Percentiles rank a stretch among this genome's conserved stretches.
Conservation (phyloP, 805 yeast species). For the Starmerella kuoi region DNA sequence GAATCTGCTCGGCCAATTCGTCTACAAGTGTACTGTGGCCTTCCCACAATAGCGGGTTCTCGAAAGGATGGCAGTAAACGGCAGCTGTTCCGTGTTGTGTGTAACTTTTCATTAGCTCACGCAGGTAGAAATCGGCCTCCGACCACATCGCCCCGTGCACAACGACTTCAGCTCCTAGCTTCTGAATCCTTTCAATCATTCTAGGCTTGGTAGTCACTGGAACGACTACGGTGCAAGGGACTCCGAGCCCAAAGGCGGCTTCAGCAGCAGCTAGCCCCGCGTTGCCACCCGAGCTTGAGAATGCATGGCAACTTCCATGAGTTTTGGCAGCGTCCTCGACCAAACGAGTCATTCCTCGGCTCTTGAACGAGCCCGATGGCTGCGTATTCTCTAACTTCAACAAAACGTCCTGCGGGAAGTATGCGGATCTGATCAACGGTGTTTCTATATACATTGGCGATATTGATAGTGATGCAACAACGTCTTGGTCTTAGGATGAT, state of each 20-base stretch:
- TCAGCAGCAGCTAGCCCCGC: conserved; percentile 95
- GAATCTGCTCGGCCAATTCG: conserved; percentile 72
- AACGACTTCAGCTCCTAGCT: conserved; percentile 41
- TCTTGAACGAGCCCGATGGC: conserved; percentile 87
- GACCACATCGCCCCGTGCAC: conserved; percentile 61
- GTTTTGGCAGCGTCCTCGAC: conserved; percentile 32
- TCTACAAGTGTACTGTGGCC: conserved; percentile 91
- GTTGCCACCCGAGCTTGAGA: conserved; percentile 73
- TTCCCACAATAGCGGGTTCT: conserved; percentile 84
- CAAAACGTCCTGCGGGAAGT: conserved; percentile 59
- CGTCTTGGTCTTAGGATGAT: too few relatives aligned
- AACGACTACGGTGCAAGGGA: conserved; percentile 46
- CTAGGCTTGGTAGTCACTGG: conserved; percentile 39
- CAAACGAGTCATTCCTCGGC: conserved; percentile 30
- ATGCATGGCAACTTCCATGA: conserved; percentile 47
- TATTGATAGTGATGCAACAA: too few relatives aligned
- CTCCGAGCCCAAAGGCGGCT: conserved; percentile 58
- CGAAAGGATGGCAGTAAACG: conserved; percentile 85
- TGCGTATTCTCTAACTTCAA: conserved; percentile 77
- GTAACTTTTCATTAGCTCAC: conserved; percentile 40
- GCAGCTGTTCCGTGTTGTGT: conserved; percentile 60
- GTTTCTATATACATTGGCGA: conserved; percentile 30
- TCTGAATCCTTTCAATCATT: conserved; percentile 36
- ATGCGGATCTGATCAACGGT: conserved; percentile 60
- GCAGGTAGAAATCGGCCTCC: conserved; percentile 63